phyloP scores from a whole-genome alignment of 768 basidiomycete genomes.

The Lactarius hatsudake region DNA sequence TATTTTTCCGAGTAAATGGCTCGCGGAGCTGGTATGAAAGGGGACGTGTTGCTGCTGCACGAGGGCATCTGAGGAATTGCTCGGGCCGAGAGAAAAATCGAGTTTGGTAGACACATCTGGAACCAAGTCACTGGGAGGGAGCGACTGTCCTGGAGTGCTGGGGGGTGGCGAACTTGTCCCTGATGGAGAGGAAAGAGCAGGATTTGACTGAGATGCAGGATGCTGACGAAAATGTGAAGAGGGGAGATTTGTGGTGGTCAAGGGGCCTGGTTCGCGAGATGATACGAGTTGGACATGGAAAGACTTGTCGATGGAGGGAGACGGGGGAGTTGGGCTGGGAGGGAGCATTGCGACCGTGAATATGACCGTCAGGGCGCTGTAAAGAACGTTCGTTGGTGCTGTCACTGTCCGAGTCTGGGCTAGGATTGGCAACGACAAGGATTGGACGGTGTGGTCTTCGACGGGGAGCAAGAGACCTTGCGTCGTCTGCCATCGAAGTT shows the following conservation, averaged over 20 bases:
- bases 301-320: slow-evolving; percentile 31
- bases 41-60: slow-evolving; percentile 35
- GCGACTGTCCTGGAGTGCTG: slow-evolving; percentile 55
- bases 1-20: slow-evolving; percentile 27
- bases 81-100: slow-evolving; percentile 29
- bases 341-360: slow-evolving; percentile 30
- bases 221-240: slow-evolving; percentile 29
- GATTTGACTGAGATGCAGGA: slow-evolving; percentile 45
- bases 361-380: slow-evolving; percentile 21
- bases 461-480: slow-evolving; percentile 39
- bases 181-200: slow-evolving; percentile 66
- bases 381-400: slow-evolving; percentile 36
- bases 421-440: slow-evolving; percentile 61
- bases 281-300: slow-evolving; percentile 29
- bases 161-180: slow-evolving; percentile 70
- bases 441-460: slow-evolving; percentile 36
- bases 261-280: slow-evolving; percentile 33
- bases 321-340: slow-evolving; percentile 34
- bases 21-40: slow-evolving; percentile 24
- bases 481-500: slow-evolving; percentile 57
- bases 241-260: slow-evolving; percentile 39
- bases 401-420: slow-evolving; percentile 45
- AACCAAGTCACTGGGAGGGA: slow-evolving; percentile 42
- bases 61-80: slow-evolving; percentile 38
- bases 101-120: slow-evolving; percentile 39